These are phyloP conservation scores for Papiliotrema laurentii DNA, from an alignment of 1,284 basidiomycete species.

Conservation along the genomic window DNA sequence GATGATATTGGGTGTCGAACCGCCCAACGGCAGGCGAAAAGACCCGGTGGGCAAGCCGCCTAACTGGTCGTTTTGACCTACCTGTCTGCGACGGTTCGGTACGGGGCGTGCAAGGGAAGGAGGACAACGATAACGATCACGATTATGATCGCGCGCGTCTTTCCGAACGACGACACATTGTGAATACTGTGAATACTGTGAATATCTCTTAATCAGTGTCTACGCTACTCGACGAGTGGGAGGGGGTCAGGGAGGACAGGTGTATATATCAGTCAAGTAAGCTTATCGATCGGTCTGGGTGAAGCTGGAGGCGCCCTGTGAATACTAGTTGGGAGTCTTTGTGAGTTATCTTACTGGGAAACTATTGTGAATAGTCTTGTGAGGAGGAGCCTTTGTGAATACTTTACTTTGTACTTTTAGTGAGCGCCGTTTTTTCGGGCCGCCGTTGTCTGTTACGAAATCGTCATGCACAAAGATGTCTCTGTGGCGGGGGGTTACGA, in stretches of 20 bases:
- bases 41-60: conserved; percentile 17
- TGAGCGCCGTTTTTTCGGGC: background rate
- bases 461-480: background rate
- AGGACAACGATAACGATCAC: background rate
- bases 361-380: background rate
- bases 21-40: conserved; percentile 6
- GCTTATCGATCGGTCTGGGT: no score
- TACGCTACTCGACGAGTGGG: no score
- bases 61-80: conserved; percentile 14
- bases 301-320: no score
- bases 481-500: background rate
- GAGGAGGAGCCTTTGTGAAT: background rate
- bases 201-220: no score
- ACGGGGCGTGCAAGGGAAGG: background rate
- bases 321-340: no score
- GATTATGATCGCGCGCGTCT: background rate
- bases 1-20: conserved; percentile 19
- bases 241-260: no score
- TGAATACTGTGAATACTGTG: no score
- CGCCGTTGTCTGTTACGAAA: background rate
- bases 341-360: background rate
- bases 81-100: background rate
- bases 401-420: background rate
- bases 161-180: background rate
- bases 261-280: no score